These are phyloP conservation scores for Huntiella omanensis DNA, from an alignment of 2,329 filamentous ascomycete genomes.

Conservation along the genomic window DNA sequence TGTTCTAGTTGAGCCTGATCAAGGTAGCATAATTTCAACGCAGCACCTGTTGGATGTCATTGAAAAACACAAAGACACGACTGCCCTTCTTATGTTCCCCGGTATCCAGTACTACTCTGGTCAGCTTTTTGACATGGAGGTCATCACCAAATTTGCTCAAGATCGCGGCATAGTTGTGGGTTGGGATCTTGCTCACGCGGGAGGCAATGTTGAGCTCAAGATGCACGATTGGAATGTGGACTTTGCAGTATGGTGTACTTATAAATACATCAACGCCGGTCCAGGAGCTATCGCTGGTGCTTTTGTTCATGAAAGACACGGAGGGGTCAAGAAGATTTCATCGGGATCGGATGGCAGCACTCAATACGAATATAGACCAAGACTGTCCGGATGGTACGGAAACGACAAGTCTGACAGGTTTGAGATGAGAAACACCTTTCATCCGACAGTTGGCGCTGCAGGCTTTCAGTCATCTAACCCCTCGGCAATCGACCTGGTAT, in stretches of 20 bases:
- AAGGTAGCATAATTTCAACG: constrained; percentile 44
- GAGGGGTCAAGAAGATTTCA: constrained; percentile 26
- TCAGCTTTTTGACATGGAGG: constrained; percentile 65
- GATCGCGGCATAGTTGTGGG: constrained; percentile 53
- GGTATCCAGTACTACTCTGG: constrained; percentile 86
- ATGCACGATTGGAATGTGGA: constrained; percentile 84
- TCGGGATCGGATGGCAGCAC: constrained; percentile 8
- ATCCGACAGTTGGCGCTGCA: constrained; percentile 56
- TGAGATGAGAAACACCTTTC: constrained; percentile 65
- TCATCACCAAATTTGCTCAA: constrained; percentile 62
- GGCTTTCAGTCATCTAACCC: constrained; percentile 71
- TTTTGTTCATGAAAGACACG: constrained; percentile 64
- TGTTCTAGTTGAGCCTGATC: constrained; percentile 51
- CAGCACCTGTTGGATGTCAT: constrained; percentile 54
- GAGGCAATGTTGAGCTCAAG: constrained; percentile 62
- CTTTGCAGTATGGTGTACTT: constrained; percentile 83
- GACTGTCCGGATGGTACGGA: constrained; percentile 75
- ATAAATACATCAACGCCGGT: constrained; percentile 83
- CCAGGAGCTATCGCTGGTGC: constrained; percentile 63
- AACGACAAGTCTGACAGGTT: constrained; percentile 59
- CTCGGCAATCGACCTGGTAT: constrained; percentile 59
- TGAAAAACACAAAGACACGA: constrained; percentile 50
- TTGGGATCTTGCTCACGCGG: constrained; percentile 79
- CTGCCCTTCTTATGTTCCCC: constrained; percentile 61
- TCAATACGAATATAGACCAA: constrained; percentile 34